phyloP scores from a whole-genome alignment of 129 eudicot species.

The Silybum marianum region DNA sequence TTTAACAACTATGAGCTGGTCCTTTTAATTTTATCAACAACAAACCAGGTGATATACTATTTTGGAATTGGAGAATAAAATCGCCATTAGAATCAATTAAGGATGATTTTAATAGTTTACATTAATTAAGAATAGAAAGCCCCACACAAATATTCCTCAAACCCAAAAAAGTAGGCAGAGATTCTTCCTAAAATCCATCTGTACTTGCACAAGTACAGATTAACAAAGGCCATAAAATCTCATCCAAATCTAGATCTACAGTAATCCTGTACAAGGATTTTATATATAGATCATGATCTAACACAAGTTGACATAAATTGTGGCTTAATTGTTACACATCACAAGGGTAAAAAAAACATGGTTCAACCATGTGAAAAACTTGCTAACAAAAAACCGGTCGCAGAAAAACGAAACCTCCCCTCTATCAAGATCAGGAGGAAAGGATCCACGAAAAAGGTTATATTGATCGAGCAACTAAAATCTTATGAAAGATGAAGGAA shows the following conservation, averaged over 20 bases:
- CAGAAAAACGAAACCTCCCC: background rate
- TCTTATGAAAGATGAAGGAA: too few relatives aligned
- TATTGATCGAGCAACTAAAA: background rate
- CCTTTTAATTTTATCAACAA: background rate
- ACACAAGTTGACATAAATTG: background rate
- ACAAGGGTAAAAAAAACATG: background rate
- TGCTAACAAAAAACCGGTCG: background rate
- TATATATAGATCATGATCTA: background rate
- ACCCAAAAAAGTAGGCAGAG: background rate
- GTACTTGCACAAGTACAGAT: slow-evolving; percentile 1
- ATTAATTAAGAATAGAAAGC: background rate
- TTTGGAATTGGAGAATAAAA: slow-evolving; percentile 18
- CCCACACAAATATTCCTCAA: slow-evolving; percentile 14
- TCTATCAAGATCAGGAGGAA: too few relatives aligned
- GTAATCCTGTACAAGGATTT: background rate
- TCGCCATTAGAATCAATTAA: background rate
- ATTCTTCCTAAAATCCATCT: slow-evolving; percentile 21
- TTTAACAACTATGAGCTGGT: slow-evolving; percentile 5
- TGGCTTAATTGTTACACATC: background rate
- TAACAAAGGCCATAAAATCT: background rate
- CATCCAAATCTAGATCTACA: background rate
- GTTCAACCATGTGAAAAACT: background rate
- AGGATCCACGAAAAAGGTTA: background rate
- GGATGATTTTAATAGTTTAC: background rate
- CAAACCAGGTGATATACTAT: slow-evolving; percentile 14